Evolutionary conservation across 352 stramenopile genomes (phyloP), one percentile per base, ranked within the genome.

Genomic region (Phytophthora litchii): DNA sequence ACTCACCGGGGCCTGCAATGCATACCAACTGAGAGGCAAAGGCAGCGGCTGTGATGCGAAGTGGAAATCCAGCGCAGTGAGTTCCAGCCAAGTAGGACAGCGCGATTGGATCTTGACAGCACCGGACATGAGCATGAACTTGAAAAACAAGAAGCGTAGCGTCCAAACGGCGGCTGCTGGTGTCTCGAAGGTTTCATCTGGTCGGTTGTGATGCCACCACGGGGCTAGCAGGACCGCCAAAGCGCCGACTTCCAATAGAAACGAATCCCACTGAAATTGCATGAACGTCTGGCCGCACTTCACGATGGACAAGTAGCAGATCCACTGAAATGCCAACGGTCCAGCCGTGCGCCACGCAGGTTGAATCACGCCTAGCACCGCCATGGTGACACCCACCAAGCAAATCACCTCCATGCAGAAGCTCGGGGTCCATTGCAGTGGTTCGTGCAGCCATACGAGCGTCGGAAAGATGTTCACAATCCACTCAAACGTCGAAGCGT

Each of bases 121-220:
- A 3, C 89, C 89, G 6, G 75, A 87, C 92, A 98, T 97, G 64
- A 97, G 70, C 88, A 97, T 98, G 48, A 98, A 88, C 72, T 98
- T 98, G 78, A 97, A 96, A 25, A 97, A 84, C 16, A 96, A 62
- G 56, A 97, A 95, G 29, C 89, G 77, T 29, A 98, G 52, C 2
- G 79, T 78, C 82, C 79, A 96, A 20, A 80, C 54, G 0, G 70
- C 60, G 1, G 67, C 52, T 1, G 58, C 27, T 0, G 71, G 65
- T 0, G 70, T 64, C 37, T 81, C 66, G 13, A 85, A 83, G 1
- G 19, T 53, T 4, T 60, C 40, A 13, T 45, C 21, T n/a, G 25
- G n/a, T 3, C 23, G 38, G 23, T 16, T 17, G 12, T 10, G 13
- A 20, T 40, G 37, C 67, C 73, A 83, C 68, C 73, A 80, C 14